Percentiles rank a stretch among this genome's conserved stretches.
phyloP scores from a whole-genome alignment of 2,329 filamentous ascomycete genomes.

The Chalara sp. region DNA sequence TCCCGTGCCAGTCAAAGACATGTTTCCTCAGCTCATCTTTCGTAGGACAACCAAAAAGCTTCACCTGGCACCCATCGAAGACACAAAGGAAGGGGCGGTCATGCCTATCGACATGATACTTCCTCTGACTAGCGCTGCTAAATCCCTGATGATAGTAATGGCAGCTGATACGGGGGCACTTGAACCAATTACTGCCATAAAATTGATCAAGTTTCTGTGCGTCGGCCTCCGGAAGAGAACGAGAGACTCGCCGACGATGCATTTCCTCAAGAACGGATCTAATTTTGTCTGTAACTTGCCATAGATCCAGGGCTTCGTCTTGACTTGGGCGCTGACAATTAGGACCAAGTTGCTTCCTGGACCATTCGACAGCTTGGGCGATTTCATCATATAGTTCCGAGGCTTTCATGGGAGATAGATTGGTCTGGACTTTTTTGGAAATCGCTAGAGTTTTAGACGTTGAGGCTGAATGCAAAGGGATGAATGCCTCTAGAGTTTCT shows the following conservation, averaged over 20 bases:
- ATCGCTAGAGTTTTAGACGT: neutral
- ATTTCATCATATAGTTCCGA: neutral
- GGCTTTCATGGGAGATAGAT: neutral
- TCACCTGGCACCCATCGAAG: too few relatives aligned
- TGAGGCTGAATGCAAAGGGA: neutral
- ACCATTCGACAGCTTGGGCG: neutral
- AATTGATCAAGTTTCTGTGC: too few relatives aligned
- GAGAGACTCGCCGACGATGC: neutral
- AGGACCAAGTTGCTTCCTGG: neutral
- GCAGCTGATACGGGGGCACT: too few relatives aligned
- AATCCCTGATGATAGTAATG: too few relatives aligned
- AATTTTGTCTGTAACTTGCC: neutral
- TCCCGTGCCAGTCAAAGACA: too few relatives aligned
- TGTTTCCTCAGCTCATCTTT: too few relatives aligned
- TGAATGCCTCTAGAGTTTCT: neutral
- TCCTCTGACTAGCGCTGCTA: too few relatives aligned
- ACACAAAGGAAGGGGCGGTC: too few relatives aligned
- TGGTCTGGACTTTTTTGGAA: neutral
- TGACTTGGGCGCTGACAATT: neutral
- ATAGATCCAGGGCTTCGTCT: neutral
- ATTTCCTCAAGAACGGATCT: neutral
- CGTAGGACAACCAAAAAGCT: too few relatives aligned
- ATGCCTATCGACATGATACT: too few relatives aligned
- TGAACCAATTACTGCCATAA: too few relatives aligned
- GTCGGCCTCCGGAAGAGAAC: too few relatives aligned